phyloP scores from a whole-genome alignment of 2,329 filamentous ascomycete genomes.

The Cladorrhinum sp. region DNA sequence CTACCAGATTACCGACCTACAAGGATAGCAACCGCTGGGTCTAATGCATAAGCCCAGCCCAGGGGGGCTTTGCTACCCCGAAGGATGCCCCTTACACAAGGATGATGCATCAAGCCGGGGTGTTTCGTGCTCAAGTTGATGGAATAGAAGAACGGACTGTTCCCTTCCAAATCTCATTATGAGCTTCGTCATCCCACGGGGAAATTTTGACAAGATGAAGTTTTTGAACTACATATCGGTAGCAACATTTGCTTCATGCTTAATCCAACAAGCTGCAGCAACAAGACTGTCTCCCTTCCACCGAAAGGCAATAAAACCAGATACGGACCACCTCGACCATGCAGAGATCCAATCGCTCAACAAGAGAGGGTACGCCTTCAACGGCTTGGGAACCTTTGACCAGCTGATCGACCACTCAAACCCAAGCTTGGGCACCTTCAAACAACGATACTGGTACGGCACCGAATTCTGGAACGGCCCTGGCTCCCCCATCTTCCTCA shows the following conservation, averaged over 20 bases:
- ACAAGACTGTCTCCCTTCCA: background rate
- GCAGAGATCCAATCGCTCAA: conserved; percentile 10
- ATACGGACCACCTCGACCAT: conserved; percentile 17
- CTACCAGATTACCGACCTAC: background rate
- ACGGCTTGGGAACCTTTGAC: conserved; percentile 33
- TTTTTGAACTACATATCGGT: background rate
- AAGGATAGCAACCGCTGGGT: background rate
- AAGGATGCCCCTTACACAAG: no score
- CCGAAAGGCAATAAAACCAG: conserved; percentile 15
- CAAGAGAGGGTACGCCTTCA: conserved; percentile 15
- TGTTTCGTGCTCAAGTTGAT: background rate
- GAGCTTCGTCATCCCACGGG: background rate
- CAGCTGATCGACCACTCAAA: conserved; percentile 42
- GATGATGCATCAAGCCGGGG: background rate
- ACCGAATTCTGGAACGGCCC: conserved; percentile 41
- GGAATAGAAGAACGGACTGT: background rate
- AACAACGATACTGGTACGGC: conserved; percentile 42
- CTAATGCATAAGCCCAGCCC: no score
- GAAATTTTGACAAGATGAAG: background rate
- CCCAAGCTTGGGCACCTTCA: conserved; percentile 39
- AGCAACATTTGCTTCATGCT: background rate
- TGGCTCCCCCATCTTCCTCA: conserved; percentile 40
- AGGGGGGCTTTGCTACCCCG: no score
- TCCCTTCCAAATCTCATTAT: background rate
- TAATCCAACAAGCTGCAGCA: background rate